A percentile compares a stretch with the other conserved stretches of the same genome.
Evolutionary conservation across 148 eudicot species (phyloP).

Genomic region (Suaeda aralocaspica): DNA sequence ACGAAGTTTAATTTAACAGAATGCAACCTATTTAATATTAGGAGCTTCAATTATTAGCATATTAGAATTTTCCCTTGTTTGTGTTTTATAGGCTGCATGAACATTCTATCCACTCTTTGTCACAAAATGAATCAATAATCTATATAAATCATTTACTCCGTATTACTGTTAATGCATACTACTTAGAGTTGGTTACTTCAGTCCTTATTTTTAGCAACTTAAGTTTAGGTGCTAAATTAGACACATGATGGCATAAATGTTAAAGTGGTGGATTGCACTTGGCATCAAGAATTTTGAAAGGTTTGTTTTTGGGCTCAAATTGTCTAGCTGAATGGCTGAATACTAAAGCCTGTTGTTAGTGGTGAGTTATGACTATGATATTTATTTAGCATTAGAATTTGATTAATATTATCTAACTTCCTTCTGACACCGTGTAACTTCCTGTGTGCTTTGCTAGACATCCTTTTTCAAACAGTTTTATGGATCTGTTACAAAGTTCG

Average conservation of each 20-base stretch:
- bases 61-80: background rate
- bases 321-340: too few relatives aligned
- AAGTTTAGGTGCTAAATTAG: too few relatives aligned
- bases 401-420: background rate
- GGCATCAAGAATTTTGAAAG: too few relatives aligned
- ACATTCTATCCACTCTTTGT: background rate
- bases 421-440: background rate
- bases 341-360: too few relatives aligned
- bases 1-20: background rate
- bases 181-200: background rate
- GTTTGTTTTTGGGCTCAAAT: too few relatives aligned
- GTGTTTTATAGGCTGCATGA: background rate
- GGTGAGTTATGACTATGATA: background rate
- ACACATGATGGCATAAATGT: too few relatives aligned
- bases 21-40: background rate
- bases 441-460: constrained; percentile 34
- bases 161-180: background rate
- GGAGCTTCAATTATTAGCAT: background rate
- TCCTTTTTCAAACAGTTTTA: constrained; percentile 90
- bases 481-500: constrained; percentile 76
- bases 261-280: too few relatives aligned
- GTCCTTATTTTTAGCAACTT: background rate
- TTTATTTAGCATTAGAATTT: background rate
- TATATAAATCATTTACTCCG: background rate
- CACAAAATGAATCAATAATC: background rate